A percentile compares a stretch with the other conserved stretches of the same genome.
Evolutionary conservation across 352 stramenopile species (phyloP).

Genomic region (Phytophthora cactorum): DNA sequence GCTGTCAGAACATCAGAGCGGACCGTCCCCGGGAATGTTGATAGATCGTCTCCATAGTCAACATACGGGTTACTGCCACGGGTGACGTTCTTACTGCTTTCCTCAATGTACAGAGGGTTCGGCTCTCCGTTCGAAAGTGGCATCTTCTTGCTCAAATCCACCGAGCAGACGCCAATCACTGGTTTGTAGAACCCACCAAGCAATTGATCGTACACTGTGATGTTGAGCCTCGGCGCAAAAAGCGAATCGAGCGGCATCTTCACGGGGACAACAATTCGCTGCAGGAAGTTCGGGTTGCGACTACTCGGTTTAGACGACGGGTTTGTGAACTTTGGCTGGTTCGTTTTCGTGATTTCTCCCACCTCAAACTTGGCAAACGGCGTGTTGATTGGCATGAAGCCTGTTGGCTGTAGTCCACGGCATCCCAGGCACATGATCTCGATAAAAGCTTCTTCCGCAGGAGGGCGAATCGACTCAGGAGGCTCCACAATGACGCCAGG

Average conservation of each 20-base stretch:
- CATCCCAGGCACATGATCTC: slow-evolving; percentile 86
- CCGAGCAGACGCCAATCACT: slow-evolving; percentile 73
- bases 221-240: slow-evolving; percentile 85
- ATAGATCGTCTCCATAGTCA: slow-evolving; percentile 60
- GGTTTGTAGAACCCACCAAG: slow-evolving; percentile 88
- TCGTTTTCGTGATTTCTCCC: slow-evolving; percentile 65
- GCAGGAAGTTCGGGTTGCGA: slow-evolving; percentile 90
- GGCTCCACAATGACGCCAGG: slow-evolving; percentile 63
- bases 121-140: slow-evolving; percentile 65
- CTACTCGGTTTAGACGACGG: slow-evolving; percentile 79
- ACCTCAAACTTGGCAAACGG: slow-evolving; percentile 89
- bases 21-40: slow-evolving; percentile 60
- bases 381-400: slow-evolving; percentile 86
- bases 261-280: slow-evolving; percentile 85
- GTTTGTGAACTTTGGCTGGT: slow-evolving; percentile 73
- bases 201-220: slow-evolving; percentile 85
- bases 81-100: slow-evolving; percentile 33
- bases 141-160: slow-evolving; percentile 82
- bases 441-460: slow-evolving; percentile 69
- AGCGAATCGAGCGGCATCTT: slow-evolving; percentile 85
- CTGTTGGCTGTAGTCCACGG: slow-evolving; percentile 75
- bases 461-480: slow-evolving; percentile 64
- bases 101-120: slow-evolving; percentile 64
- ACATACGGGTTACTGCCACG: slow-evolving; percentile 69
- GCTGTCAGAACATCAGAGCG: slow-evolving; percentile 24